Evolutionary conservation across 2,329 filamentous ascomycete species (phyloP).

Genomic region (Aspergillus oerlinghausenensis): DNA sequence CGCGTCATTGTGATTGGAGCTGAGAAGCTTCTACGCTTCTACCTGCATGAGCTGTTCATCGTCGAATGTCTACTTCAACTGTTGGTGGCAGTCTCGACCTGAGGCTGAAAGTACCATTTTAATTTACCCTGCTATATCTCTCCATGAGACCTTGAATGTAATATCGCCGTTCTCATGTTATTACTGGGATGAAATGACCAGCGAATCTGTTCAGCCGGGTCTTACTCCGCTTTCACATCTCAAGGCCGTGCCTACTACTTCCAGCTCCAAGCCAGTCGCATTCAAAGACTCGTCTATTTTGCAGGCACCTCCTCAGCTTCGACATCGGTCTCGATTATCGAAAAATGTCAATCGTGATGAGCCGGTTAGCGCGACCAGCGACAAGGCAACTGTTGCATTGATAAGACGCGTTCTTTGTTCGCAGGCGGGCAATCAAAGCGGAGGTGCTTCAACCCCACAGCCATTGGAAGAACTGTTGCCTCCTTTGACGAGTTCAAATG

Average conservation of each 20-base stretch:
- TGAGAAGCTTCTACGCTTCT: background rate
- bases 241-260: conserved; percentile 34
- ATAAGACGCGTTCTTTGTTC: conserved; percentile 80
- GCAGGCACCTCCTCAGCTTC: conserved; percentile 25
- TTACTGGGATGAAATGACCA: conserved; percentile 37
- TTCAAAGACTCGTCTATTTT: conserved; percentile 22
- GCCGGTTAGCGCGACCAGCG: conserved; percentile 54
- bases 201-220: conserved; percentile 32
- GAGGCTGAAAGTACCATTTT: conserved; percentile 5
- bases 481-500: conserved; percentile 88
- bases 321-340: conserved; percentile 26
- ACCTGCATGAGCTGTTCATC: background rate
- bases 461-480: conserved; percentile 80
- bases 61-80: conserved; percentile 6
- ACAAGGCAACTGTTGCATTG: conserved; percentile 73
- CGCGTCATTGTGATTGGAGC: background rate
- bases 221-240: conserved; percentile 37
- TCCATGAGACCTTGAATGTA: background rate
- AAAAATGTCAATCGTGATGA: conserved; percentile 36
- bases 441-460: conserved; percentile 48
- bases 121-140: background rate
- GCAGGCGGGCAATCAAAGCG: conserved; percentile 46
- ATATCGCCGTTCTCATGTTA: background rate
- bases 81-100: conserved; percentile 1
- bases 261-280: conserved; percentile 33